These are phyloP conservation scores for Hypericum androsaemum DNA, from an alignment of 345 rosid genomes.

Conservation along the genomic window DNA sequence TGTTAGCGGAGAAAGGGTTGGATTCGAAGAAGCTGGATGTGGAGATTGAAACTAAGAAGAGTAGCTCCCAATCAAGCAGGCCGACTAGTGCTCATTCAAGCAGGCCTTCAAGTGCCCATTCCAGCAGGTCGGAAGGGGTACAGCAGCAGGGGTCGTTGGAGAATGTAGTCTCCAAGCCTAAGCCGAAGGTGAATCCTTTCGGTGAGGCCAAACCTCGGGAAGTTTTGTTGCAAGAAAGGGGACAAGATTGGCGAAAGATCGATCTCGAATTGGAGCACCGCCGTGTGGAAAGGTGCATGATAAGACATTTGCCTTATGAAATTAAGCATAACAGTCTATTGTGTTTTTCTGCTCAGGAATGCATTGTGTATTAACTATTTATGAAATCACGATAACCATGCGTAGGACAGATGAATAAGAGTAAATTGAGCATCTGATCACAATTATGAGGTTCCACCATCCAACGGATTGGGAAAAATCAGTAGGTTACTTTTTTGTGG, in stretches of 20 bases:
- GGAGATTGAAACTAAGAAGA: slow-evolving; percentile 70
- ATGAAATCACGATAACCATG: no score
- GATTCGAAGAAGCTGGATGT: slow-evolving; percentile 82
- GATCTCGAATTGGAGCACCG: slow-evolving; percentile 84
- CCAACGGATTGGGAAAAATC: no score
- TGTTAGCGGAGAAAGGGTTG: slow-evolving; percentile 84
- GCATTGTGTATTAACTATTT: no score
- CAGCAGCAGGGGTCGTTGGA: slow-evolving; percentile 36
- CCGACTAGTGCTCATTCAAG: slow-evolving; percentile 89
- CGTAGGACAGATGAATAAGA: no score
- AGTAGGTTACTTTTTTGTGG: no score
- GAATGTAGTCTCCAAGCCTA: slow-evolving; percentile 46
- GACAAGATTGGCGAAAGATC: slow-evolving; percentile 88
- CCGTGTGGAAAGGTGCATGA: slow-evolving; percentile 55
- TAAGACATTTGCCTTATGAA: no score
- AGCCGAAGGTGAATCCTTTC: slow-evolving; percentile 85
- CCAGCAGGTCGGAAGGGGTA: slow-evolving; percentile 54
- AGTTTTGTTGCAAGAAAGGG: slow-evolving; percentile 76
- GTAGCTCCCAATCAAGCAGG: slow-evolving; percentile 37
- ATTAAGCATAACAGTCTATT: no score
- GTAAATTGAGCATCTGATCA: no score
- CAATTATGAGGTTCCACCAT: no score
- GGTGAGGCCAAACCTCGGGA: slow-evolving; percentile 97
- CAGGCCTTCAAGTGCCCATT: slow-evolving; percentile 88
- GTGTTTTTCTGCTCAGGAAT: no score